phyloP scores from a whole-genome alignment of 805 yeast genomes.

The Wickerhamiella allomyrinae region DNA sequence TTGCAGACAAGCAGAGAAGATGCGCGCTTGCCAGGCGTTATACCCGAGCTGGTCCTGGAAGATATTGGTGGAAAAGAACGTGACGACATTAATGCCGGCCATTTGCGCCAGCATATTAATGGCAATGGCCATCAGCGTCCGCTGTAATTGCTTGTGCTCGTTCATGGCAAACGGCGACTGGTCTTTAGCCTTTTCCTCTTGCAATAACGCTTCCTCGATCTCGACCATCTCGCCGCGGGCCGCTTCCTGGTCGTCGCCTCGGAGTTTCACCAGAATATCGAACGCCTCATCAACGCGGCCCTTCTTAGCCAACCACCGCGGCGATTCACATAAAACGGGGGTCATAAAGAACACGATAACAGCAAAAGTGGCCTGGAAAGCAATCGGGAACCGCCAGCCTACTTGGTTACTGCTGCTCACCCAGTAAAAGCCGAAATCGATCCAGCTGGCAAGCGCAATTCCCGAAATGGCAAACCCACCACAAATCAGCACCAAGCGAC shows the following conservation, averaged over 20 bases:
- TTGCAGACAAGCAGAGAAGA: conserved; percentile 32
- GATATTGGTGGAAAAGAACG: conserved; percentile 44
- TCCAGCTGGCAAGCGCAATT: conserved; percentile 55
- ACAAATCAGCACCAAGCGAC: conserved; percentile 45
- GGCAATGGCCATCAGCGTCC: conserved; percentile 32
- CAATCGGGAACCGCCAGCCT: conserved; percentile 63
- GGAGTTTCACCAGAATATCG: conserved; percentile 10
- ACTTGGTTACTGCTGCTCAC: conserved; percentile 35
- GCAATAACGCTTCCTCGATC: conserved; percentile 10
- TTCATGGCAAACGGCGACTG: conserved; percentile 10
- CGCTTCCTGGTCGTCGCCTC: conserved; percentile 5
- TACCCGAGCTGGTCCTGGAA: conserved; percentile 35
- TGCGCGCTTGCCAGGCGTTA: conserved; percentile 28
- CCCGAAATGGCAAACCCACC: conserved; percentile 55
- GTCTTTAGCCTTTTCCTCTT: conserved; percentile 8
- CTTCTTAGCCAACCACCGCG: conserved; percentile 28
- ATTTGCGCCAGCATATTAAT: conserved; percentile 20
- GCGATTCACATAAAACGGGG: conserved; percentile 35
- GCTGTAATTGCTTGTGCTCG: conserved; percentile 27
- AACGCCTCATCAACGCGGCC: conserved; percentile 19
- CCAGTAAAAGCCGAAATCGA: conserved; percentile 50
- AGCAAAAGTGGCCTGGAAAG: conserved; percentile 41
- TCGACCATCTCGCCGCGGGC: conserved; percentile 12
- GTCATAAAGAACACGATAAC: conserved; percentile 28
- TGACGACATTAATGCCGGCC: conserved; percentile 41